Evolutionary conservation across 164 flowering plant genomes (phyloP), one percentile per base, ranked within the genome.

Genomic region (Dillenia suffruticosa): DNA sequence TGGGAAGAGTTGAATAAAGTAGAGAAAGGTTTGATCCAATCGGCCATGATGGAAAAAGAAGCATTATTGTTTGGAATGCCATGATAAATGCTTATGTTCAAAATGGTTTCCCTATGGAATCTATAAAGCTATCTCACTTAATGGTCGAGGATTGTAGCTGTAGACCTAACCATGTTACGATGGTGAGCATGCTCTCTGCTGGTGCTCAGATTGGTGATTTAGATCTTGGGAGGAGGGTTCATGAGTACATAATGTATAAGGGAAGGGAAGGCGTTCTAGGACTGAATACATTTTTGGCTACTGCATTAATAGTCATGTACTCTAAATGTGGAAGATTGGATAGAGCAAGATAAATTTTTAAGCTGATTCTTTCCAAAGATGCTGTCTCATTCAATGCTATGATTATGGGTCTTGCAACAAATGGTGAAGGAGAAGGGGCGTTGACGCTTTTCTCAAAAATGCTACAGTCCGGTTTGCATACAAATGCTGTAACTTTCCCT

Each of bases 1-100:
- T 57, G 71, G 86, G 85, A 50, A 63, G 72, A 58, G 51, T 82
- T 51, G 81, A 74, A 49, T 70, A 69, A 60, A 74, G 90, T 65
- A 70, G 81, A 70, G 74, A 75, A 32, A 58, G 43, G 22, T 85
- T 88, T 70, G 77, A 84, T 60, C 40, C 51, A 65, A 12, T 54
- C 13, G 57, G 57, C 57, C 57, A 54, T 54, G 57, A 54, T 1
- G 57, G 57, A 2, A 54, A 43, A n/a, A 54, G 15, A 6, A 40
- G 43, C 14, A 44, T 55, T 44, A n/a, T 55, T 9, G 13, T 16
- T 5, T 32, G 45, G 45, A 55, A n/a, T 12, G n/a, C 44, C 10
- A 40, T 32, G 12, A 26, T 26, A 7, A 15, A 15, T 13, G n/a
- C 54, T 51, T 51, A 51, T 19, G 7, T 51, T 14, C 54, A 51